Evolutionary conservation across 1,284 basidiomycete species (phyloP).

Genomic region (Ustilago crameri): DNA sequence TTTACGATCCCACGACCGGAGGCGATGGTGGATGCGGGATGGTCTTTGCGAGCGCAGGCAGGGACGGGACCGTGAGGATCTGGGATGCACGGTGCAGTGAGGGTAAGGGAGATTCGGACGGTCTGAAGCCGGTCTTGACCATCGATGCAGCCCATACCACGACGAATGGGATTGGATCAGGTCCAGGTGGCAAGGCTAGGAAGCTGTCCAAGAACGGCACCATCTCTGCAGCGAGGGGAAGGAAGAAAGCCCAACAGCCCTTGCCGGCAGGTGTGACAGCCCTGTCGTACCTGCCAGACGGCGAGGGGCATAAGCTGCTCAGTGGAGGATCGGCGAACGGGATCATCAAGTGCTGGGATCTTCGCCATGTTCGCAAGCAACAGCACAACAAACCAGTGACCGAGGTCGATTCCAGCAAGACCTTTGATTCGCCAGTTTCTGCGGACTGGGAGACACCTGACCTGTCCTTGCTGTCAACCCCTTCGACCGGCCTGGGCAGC

Average conservation of each 20-base stretch:
- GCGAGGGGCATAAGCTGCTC: conserved; percentile 50
- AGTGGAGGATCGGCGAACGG: conserved; percentile 59
- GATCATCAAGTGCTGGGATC: conserved; percentile 64
- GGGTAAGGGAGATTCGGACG: conserved; percentile 3
- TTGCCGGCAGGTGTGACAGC: conserved; percentile 53
- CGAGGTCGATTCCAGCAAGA: conserved; percentile 10
- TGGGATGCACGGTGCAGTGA: conserved; percentile 52
- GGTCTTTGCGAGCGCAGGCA: conserved; percentile 59
- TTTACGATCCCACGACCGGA: conserved; percentile 56
- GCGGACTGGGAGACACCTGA: conserved; percentile 37
- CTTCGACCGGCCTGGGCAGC: conserved; percentile 5
- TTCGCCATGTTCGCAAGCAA: conserved; percentile 40
- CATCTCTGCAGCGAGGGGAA: not conserved
- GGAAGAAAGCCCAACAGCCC: conserved; percentile 19
- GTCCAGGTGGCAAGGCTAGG: conserved; percentile 5
- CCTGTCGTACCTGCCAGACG: conserved; percentile 50
- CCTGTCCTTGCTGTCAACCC: conserved; percentile 26
- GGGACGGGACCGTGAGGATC: conserved; percentile 63
- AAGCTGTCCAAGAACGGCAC: conserved; percentile 5
- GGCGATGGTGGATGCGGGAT: conserved; percentile 46
- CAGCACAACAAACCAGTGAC: conserved; percentile 5
- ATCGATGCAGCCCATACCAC: conserved; percentile 56
- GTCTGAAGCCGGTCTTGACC: conserved; percentile 44
- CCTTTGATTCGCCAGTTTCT: not conserved
- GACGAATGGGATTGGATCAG: not conserved